These are phyloP conservation scores for Apiospora aurea DNA, from an alignment of 2,329 filamentous ascomycete species.

Conservation along the genomic window DNA sequence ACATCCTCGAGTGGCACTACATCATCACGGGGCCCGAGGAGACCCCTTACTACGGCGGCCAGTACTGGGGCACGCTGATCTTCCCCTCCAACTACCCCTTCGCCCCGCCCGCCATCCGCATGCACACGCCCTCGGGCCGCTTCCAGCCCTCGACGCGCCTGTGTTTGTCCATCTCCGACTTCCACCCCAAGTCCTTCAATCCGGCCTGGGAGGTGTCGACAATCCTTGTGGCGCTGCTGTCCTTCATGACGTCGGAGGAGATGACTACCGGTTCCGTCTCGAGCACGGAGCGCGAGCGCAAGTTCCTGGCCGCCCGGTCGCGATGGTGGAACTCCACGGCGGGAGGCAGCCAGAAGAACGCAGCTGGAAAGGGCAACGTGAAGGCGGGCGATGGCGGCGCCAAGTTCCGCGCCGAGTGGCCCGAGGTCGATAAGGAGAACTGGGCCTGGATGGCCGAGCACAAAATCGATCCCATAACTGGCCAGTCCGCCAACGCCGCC, in stretches of 20 bases:
- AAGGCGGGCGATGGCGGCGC: slow-evolving; percentile 91
- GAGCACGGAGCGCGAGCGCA: slow-evolving; percentile 78
- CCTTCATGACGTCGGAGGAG: slow-evolving; percentile 98
- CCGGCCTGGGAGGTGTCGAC: slow-evolving; percentile 98
- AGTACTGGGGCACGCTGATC: slow-evolving; percentile 97
- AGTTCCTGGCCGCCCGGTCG: slow-evolving; percentile 76
- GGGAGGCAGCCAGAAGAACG: slow-evolving; percentile 73
- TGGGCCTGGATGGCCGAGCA: slow-evolving; percentile 89
- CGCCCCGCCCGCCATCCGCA: slow-evolving; percentile 94
- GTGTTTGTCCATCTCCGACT: slow-evolving; percentile 95
- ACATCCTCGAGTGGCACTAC: slow-evolving; percentile 97
- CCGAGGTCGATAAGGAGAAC: slow-evolving; percentile 87
- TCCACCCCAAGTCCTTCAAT: slow-evolving; percentile 98
- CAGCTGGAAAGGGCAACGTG: slow-evolving; percentile 75
- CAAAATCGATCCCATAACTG: slow-evolving; percentile 79
- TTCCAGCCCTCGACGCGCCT: slow-evolving; percentile 93
- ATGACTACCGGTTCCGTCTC: slow-evolving; percentile 95
- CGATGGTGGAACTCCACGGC: slow-evolving; percentile 98
- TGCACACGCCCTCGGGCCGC: slow-evolving; percentile 96
- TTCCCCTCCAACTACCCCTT: slow-evolving; percentile 98
- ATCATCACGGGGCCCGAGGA: slow-evolving; percentile 93
- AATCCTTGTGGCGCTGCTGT: slow-evolving; percentile 90
- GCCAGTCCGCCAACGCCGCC: slow-evolving; percentile 61
- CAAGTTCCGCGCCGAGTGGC: slow-evolving; percentile 90
- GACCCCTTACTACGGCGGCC: slow-evolving; percentile 91